These are phyloP conservation scores for Podochytrium sp. DNA, from an alignment of 192 early-diverging fungal species.

Conservation along the genomic window DNA sequence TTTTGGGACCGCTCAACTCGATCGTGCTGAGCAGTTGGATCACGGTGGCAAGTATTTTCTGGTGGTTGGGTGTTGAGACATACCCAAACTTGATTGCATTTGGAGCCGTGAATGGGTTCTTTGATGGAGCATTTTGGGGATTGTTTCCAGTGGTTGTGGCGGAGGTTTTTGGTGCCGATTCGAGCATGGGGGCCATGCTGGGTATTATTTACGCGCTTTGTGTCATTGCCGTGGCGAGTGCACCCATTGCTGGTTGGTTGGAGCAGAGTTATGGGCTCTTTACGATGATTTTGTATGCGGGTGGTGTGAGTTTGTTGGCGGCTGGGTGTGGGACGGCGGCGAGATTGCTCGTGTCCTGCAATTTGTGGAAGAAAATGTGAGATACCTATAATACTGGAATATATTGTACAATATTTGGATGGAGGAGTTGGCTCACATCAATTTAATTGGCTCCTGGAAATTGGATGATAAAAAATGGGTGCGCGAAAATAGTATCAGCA, in stretches of 20 bases:
- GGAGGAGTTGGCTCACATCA: no score
- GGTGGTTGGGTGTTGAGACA: neutral
- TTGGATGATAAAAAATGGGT: no score
- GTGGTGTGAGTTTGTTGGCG: neutral
- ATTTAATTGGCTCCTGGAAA: no score
- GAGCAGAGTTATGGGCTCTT: neutral
- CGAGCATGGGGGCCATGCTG: constrained; percentile 12
- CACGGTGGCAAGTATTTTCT: constrained; percentile 21
- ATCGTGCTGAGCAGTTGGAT: constrained; percentile 50
- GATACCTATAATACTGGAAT: no score
- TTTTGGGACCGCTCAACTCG: constrained; percentile 65
- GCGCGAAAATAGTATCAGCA: no score
- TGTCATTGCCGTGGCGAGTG: constrained; percentile 23
- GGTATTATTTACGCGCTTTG: constrained; percentile 19
- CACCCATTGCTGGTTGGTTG: constrained; percentile 8
- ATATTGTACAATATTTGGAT: no score
- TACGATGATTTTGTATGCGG: constrained; percentile 12
- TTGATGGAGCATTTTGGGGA: constrained; percentile 8
- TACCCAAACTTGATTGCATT: neutral
- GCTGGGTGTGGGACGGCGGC: neutral
- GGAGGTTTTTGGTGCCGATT: constrained; percentile 1
- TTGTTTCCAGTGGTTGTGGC: constrained; percentile 42
- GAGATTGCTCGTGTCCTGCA: neutral
- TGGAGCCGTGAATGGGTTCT: constrained; percentile 4
- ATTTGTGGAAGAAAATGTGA: neutral